Base-by-base conservation (phyloP, 2,329 filamentous ascomycete species). In the Alternaria ventricosa region DNA sequence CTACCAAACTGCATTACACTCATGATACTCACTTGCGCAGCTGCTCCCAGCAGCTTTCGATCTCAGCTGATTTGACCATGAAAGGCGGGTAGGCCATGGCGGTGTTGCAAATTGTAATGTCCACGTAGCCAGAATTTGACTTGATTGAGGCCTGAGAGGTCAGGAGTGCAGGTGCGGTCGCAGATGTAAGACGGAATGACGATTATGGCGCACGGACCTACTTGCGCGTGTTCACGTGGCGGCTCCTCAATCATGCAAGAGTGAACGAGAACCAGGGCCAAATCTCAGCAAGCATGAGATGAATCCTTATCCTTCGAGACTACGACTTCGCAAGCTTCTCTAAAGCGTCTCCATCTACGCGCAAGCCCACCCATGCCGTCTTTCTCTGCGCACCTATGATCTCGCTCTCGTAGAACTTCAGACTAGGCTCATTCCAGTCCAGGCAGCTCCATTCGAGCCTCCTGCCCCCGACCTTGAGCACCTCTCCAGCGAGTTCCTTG, bases 361-460 rank as follows among this genome's bases (percentile, higher is more conserved):
- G 86, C 87, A 95, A 89, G 3, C 87, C 88, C 15, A 92, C 86
- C 92, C 92, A 95, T 62, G 91, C 90, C 64, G 84, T 82, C 89
- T 90, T 88, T 68, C 84, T 82, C 70, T 81, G 84, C 1, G 92
- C 92, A 1, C 92, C 92, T 57, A 85, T 64, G 23, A 75, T 75
- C 68, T 85, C 80, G 74, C 71, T 72, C 59, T 68, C 55, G 20
- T 98, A 98, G 75, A 98, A 97, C 71, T 89, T 85, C 82, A 98
- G 92, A 78, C 91, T 94, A 8, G 93, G 92, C 84, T 92, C 88
- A 76, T 98, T 98, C 94, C 94, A 97, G 82, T 92, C 95, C 72
- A 97, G 81, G 66, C 97, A 96, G 69, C 87, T 89, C 95, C 95
- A 98, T 76, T 98, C 94, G 59, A 98, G 82, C 62, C 95, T 85